Conservation (phyloP, 192 early-diverging fungal species). For the Chytriomyces sp. region DNA sequence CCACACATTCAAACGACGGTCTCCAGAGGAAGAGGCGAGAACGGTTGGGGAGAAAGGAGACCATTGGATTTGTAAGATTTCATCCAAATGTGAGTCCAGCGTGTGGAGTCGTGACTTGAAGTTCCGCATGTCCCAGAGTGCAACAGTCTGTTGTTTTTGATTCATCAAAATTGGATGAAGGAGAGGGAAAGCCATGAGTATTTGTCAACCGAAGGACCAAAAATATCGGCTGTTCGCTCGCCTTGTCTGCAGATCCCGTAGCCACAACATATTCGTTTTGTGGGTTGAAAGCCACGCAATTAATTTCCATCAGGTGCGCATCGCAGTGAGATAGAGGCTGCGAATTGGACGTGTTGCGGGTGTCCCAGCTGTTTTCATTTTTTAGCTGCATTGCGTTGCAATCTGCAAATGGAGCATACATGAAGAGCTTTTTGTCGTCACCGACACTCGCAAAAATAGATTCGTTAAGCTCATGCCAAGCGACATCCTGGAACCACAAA, state of each 20-base stretch:
- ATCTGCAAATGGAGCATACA: slow-evolving; percentile 54
- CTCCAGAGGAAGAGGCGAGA: slow-evolving; percentile 86
- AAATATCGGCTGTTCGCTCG: slow-evolving; percentile 25
- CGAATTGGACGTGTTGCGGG: slow-evolving; percentile 63
- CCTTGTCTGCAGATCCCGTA: slow-evolving; percentile 92
- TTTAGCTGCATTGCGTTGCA: background rate
- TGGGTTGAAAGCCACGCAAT: slow-evolving; percentile 94
- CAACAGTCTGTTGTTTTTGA: slow-evolving; percentile 65
- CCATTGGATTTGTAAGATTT: slow-evolving; percentile 92
- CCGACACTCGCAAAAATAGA: slow-evolving; percentile 95
- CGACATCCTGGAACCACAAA: slow-evolving; percentile 69
- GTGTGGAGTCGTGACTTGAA: slow-evolving; percentile 81
- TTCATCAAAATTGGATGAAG: background rate
- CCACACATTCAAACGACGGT: slow-evolving; percentile 93
- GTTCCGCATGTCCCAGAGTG: slow-evolving; percentile 96
- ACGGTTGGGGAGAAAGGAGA: slow-evolving; percentile 90
- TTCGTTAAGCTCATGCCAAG: slow-evolving; percentile 84
- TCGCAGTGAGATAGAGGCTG: slow-evolving; percentile 71
- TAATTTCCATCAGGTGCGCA: slow-evolving; percentile 90
- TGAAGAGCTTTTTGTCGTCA: slow-evolving; percentile 88
- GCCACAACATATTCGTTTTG: slow-evolving; percentile 86
- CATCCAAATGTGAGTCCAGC: slow-evolving; percentile 87
- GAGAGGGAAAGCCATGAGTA: background rate
- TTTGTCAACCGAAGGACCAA: slow-evolving; percentile 16
- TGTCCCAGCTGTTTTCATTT: slow-evolving; percentile 82